Evolutionary conservation across 768 basidiomycete species (phyloP).

Genomic region (Clavulina sp.): DNA sequence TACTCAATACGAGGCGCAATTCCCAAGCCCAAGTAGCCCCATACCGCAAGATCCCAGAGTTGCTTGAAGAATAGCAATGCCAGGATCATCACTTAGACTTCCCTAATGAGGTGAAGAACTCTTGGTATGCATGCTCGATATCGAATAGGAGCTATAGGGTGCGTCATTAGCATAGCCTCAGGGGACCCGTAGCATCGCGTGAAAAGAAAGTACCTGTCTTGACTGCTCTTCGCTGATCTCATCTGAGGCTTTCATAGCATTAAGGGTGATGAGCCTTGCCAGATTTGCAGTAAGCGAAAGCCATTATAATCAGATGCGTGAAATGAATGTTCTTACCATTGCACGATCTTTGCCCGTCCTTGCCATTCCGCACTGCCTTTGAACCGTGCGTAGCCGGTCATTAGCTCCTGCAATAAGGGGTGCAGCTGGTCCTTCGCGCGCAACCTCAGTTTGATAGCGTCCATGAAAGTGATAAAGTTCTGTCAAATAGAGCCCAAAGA

Average conservation of each 20-base stretch:
- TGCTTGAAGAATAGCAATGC: no score
- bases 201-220: slow-evolving; percentile 42
- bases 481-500: slow-evolving; percentile 17
- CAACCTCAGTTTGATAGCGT: slow-evolving; percentile 78
- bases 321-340: slow-evolving; percentile 43
- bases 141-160: slow-evolving; percentile 69
- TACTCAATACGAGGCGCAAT: no score
- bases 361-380: slow-evolving; percentile 95
- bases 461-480: slow-evolving; percentile 99
- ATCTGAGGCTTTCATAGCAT: slow-evolving; percentile 92
- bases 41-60: no score
- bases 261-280: slow-evolving; percentile 80
- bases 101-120: slow-evolving; percentile 44
- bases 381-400: slow-evolving; percentile 84
- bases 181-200: not conserved
- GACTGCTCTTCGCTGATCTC: slow-evolving; percentile 93
- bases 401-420: slow-evolving; percentile 87
- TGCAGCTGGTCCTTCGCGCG: slow-evolving; percentile 97
- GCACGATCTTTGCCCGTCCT: slow-evolving; percentile 81
- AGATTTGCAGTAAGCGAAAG: not conserved
- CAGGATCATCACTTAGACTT: not conserved
- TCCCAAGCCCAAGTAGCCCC: no score
- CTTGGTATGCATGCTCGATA: slow-evolving; percentile 88
- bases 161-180: not conserved
- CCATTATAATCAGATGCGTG: not conserved